Base-by-base conservation (phyloP, 1,284 basidiomycete genomes). In the Tausonia pullulans region DNA sequence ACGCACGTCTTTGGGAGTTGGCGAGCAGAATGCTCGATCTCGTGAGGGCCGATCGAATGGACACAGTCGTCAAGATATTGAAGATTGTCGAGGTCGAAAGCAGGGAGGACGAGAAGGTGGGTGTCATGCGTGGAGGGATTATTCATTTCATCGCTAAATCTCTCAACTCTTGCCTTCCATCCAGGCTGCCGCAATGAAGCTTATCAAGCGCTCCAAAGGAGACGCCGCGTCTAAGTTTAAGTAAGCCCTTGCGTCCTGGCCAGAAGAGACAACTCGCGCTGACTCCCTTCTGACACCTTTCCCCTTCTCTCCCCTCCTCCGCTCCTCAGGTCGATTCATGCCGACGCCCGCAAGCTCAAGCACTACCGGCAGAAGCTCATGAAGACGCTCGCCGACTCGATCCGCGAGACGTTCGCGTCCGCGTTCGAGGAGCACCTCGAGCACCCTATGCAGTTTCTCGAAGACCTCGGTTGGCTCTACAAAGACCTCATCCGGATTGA, bases 1-100 rank as follows among this genome's bases (percentile, higher is more conserved):
- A 98, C 72, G 82, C 83, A 52, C 92, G 98, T 77, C 82, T 97
- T 64, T 80, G 90, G 69, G 84, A 84, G 63, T 79, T 98, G 39
- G 87, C 87, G 0, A 80, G 80, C 58, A 88, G 88, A 69, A 79
- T 95, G 8, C 79, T 98, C 27, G 85, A 87, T 48, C 82, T 98
- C 51, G 85, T 88, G 2, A 82, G 91, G 52, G 84, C 84, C 3
- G 91, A 90, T 0, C 80, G 92, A 72, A 81, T 84, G 0, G 85
- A 87, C 44, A 92, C 95, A 14, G 83, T 98, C 9, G 92, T 98
- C 60, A 88, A 89, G 71, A 77, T 98, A 61, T 78, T 94, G 72
- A 98, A 98, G 79, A 90, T 98, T 66, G 87, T 91, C 50, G 94
- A 98, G 74, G 82, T 91, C 39, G 96, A 98, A 74, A 90, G 88